These are phyloP conservation scores for Apophysomyces trapeziformis DNA, from an alignment of 371 early-diverging fungal species.

Conservation along the genomic window DNA sequence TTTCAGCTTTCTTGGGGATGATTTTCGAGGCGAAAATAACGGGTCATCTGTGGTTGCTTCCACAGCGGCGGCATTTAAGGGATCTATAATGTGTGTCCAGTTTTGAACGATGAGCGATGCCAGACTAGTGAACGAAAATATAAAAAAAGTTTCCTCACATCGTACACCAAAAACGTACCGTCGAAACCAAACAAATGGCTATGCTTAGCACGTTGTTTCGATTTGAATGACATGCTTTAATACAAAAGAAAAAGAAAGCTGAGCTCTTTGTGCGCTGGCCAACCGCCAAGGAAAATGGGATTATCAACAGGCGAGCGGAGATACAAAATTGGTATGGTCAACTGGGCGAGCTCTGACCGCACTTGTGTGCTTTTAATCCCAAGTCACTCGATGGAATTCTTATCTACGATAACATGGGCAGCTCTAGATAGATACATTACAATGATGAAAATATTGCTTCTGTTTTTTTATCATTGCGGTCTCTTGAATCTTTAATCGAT, in stretches of 20 bases:
- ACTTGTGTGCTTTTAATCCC: too few relatives aligned
- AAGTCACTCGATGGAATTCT: too few relatives aligned
- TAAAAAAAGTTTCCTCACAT: conserved; percentile 11
- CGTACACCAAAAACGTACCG: conserved; percentile 29
- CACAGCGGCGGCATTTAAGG: conserved; percentile 33
- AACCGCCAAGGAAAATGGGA: neutral
- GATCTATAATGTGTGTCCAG: conserved; percentile 28
- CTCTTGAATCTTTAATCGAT: too few relatives aligned
- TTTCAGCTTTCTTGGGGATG: neutral
- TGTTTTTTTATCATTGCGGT: too few relatives aligned
- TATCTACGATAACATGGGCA: too few relatives aligned
- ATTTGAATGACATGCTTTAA: conserved; percentile 43
- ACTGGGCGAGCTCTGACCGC: too few relatives aligned
- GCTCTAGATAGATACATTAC: too few relatives aligned
- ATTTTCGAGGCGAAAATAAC: conserved; percentile 19
- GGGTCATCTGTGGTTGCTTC: conserved; percentile 36
- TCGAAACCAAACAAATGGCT: conserved; percentile 50
- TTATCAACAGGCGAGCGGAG: too few relatives aligned
- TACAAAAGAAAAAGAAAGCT: conserved; percentile 12
- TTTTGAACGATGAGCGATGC: conserved; percentile 7
- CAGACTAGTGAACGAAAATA: conserved; percentile 18
- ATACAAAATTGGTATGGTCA: too few relatives aligned
- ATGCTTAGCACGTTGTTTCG: conserved; percentile 51
- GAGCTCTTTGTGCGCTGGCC: too few relatives aligned
- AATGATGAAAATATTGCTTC: too few relatives aligned